Conservation (phyloP, 2,329 filamentous ascomycete species). For the Aspergillus pseudotamarii region DNA sequence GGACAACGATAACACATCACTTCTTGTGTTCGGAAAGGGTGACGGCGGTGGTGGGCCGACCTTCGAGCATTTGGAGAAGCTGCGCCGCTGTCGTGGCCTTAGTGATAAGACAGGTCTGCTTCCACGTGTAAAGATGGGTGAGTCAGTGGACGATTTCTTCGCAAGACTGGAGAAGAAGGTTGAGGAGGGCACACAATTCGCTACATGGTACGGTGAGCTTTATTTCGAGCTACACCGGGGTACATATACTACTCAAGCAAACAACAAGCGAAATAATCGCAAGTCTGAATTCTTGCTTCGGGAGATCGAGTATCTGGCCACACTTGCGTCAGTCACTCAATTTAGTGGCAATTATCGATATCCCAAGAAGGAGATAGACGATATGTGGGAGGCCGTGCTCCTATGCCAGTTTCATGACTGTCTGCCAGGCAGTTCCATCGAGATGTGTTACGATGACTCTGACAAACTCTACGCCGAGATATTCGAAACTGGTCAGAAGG, state of each 20-base stretch:
- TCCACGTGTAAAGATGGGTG: slow-evolving; percentile 84
- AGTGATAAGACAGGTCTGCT: slow-evolving; percentile 82
- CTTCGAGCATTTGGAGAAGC: slow-evolving; percentile 91
- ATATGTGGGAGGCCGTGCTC: slow-evolving; percentile 91
- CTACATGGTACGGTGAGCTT: slow-evolving; percentile 96
- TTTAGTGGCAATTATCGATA: slow-evolving; percentile 73
- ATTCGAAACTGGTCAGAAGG: slow-evolving; percentile 72
- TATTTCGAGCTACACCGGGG: slow-evolving; percentile 98
- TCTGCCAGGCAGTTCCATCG: slow-evolving; percentile 89
- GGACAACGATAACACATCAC: slow-evolving; percentile 85
- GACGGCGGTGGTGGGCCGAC: slow-evolving; percentile 95
- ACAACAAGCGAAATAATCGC: slow-evolving; percentile 95
- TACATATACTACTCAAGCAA: slow-evolving; percentile 95
- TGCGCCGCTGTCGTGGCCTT: slow-evolving; percentile 86
- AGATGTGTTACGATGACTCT: slow-evolving; percentile 98
- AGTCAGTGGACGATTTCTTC: slow-evolving; percentile 93
- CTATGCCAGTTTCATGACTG: slow-evolving; percentile 98
- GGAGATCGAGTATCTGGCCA: slow-evolving; percentile 85
- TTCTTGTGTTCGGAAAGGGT: slow-evolving; percentile 94
- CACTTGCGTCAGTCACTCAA: slow-evolving; percentile 73
- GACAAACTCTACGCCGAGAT: slow-evolving; percentile 84
- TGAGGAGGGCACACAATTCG: slow-evolving; percentile 67
- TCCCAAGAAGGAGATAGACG: slow-evolving; percentile 89
- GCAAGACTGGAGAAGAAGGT: slow-evolving; percentile 79
- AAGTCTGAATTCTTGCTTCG: slow-evolving; percentile 82